Conservation (phyloP, 2,329 filamentous ascomycete genomes). For the Aureobasidium sp. region DNA sequence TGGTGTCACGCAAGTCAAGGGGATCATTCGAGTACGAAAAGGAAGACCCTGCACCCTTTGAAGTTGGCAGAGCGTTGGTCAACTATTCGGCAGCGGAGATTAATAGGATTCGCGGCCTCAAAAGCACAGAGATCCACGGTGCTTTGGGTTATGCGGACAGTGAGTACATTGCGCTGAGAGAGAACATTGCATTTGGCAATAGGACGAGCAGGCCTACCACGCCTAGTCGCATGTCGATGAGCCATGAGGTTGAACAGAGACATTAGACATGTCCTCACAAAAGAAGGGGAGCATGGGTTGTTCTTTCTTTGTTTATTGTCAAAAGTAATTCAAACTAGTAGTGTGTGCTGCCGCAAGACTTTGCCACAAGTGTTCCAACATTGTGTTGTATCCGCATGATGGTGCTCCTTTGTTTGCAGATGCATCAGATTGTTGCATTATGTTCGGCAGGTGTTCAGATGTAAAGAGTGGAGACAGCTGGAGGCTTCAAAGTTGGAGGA, state of each 20-base stretch:
- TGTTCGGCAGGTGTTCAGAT: not conserved
- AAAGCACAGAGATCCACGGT: constrained; percentile 72
- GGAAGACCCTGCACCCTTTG: constrained; percentile 47
- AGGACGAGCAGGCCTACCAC: constrained; percentile 21
- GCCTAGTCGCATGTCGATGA: constrained; percentile 9
- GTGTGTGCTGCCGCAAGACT: not conserved
- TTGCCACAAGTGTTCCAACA: not conserved
- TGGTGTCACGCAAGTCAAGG: constrained; percentile 53
- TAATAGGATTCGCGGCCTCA: constrained; percentile 70
- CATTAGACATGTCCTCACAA: not conserved
- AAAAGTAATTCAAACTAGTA: not conserved
- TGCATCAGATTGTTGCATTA: not conserved
- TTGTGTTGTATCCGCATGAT: not conserved
- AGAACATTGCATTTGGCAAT: constrained; percentile 73
- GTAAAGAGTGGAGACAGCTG: not conserved
- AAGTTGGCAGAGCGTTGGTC: constrained; percentile 82
- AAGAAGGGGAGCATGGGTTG: not conserved
- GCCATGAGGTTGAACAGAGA: not conserved
- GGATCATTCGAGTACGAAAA: constrained; percentile 33
- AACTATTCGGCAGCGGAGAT: constrained; percentile 91
- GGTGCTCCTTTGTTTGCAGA: not conserved
- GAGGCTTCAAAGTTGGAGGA: not conserved
- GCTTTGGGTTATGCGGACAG: constrained; percentile 87
- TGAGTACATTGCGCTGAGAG: constrained; percentile 83
- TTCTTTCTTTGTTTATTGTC: not conserved